Percentiles rank a stretch among this genome's conserved stretches.
phyloP scores from a whole-genome alignment of 768 basidiomycete genomes.

The Tylopilus vinaceipallidus region DNA sequence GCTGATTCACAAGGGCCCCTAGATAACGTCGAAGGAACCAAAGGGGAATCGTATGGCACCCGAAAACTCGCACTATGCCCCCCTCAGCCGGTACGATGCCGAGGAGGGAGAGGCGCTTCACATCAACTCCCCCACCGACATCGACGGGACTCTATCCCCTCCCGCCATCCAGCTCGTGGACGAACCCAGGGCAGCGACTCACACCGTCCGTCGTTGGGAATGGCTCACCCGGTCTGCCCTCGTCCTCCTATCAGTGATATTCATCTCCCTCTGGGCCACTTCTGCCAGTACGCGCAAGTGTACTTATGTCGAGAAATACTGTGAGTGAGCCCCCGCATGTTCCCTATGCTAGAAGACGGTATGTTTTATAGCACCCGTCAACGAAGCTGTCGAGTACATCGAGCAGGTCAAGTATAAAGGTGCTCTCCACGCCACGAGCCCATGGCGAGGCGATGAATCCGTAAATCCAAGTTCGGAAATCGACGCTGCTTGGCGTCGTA shows the following conservation, averaged over 20 bases:
- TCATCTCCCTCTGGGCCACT: conserved; percentile 7
- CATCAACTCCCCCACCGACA: neutral
- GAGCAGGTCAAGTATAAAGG: conserved; percentile 4
- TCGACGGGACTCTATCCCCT: neutral
- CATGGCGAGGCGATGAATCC: conserved; percentile 7
- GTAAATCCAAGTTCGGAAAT: conserved; percentile 6
- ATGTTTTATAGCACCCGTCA: conserved; percentile 8
- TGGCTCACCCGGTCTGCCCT: conserved; percentile 3
- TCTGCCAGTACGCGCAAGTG: neutral
- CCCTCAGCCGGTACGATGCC: neutral
- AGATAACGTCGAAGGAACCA: neutral
- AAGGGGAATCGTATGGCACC: neutral
- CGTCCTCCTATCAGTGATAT: neutral
- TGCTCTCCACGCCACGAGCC: neutral
- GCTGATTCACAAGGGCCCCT: neutral
- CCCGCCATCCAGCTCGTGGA: neutral
- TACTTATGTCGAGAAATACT: neutral
- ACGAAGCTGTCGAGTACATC: conserved; percentile 7
- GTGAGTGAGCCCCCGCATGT: neutral
- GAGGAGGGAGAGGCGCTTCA: neutral
- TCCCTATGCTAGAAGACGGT: neutral
- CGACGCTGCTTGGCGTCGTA: conserved; percentile 8
- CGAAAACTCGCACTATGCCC: neutral
- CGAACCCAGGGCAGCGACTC: neutral
- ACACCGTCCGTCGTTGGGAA: neutral